Evolutionary conservation across 2,329 filamentous ascomycete genomes (phyloP), one percentile per base, ranked within the genome.

Genomic region (Colletotrichum tabaci): DNA sequence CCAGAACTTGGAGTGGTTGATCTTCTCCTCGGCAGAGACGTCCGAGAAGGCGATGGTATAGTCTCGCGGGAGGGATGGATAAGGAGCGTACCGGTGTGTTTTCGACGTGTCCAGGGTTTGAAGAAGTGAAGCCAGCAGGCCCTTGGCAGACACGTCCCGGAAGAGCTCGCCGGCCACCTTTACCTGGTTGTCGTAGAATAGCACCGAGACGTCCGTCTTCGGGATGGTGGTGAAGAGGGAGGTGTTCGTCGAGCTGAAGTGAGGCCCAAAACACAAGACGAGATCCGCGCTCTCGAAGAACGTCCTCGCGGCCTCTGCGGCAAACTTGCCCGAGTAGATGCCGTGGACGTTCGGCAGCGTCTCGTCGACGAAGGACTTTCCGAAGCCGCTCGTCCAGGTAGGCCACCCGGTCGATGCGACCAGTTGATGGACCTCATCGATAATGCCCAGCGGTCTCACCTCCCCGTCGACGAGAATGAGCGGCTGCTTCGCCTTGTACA

Each of bases 1-100:
- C 84, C 84, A 90, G 66, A 87, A 82, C 56, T 82, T 84, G 42
- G 84, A 83, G 57, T 88, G 85, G 4, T 84, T 83, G 21, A 89
- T 85, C 3, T 80, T 77, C 4, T 79, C 78, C 13, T 82, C 63
- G 1, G 63, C 64, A 1, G 68, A 35, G 2, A 74, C 67, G 7
- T 74, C 67, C 0, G 76, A 72, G 52, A 76, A 76, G 1, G 55
- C 44, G 9, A 75, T 61, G 1, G 74, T 67, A 18, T 67, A 72
- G 49, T 79, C 76, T 10, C 74, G 75, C 1, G 80, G 76, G 16
- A 82, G 73, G 8, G 77, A 72, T 2, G 78, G 76, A 42, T 79
- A 78, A 18, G 75, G 67, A 16, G 73, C 71, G 63, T 80, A 79
- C 4, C 63, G 64, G 18, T 75, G 71, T 2, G 75, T 42, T n/a